These are phyloP conservation scores for Funneliformis geosporum DNA, from an alignment of 192 early-diverging fungal species.

Conservation along the genomic window DNA sequence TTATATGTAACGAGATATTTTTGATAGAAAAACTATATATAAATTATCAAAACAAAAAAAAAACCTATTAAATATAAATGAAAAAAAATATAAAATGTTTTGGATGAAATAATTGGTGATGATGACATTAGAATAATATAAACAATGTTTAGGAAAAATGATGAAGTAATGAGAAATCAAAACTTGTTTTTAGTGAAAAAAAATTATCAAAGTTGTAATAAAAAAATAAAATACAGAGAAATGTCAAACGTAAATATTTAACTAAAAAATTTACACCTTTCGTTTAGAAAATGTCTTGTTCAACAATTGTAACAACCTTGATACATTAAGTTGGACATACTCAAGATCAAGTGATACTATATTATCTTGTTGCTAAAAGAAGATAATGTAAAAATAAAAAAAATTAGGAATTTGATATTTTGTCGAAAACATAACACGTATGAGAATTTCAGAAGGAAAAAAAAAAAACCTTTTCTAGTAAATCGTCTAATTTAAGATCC, in stretches of 20 bases:
- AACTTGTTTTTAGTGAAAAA: too few species aligned
- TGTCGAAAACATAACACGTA: not conserved
- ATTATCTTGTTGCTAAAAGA: constrained; percentile 83
- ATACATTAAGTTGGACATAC: constrained; percentile 88
- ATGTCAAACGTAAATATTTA: not conserved
- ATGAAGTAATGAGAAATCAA: too few species aligned
- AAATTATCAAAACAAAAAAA: too few species aligned
- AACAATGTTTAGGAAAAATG: too few species aligned
- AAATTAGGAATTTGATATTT: not conserved
- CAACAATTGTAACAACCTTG: constrained; percentile 73
- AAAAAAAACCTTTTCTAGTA: constrained; percentile 66
- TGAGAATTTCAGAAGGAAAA: not conserved
- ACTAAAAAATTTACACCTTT: constrained; percentile 36
- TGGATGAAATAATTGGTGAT: too few species aligned
- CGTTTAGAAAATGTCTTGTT: constrained; percentile 79
- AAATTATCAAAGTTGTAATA: too few species aligned
- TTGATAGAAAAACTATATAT: too few species aligned
- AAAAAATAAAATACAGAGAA: too few species aligned
- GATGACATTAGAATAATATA: too few species aligned
- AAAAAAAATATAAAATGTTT: too few species aligned
- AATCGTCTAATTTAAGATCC: constrained; percentile 88
- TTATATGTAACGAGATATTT: too few species aligned
- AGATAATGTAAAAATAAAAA: not conserved
- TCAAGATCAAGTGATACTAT: constrained; percentile 86
- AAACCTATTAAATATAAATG: too few species aligned